Percentiles rank a stretch among this genome's conserved stretches.
phyloP scores from a whole-genome alignment of 176 grass and related monocot species.

The Hyparrhenia diplandra region DNA sequence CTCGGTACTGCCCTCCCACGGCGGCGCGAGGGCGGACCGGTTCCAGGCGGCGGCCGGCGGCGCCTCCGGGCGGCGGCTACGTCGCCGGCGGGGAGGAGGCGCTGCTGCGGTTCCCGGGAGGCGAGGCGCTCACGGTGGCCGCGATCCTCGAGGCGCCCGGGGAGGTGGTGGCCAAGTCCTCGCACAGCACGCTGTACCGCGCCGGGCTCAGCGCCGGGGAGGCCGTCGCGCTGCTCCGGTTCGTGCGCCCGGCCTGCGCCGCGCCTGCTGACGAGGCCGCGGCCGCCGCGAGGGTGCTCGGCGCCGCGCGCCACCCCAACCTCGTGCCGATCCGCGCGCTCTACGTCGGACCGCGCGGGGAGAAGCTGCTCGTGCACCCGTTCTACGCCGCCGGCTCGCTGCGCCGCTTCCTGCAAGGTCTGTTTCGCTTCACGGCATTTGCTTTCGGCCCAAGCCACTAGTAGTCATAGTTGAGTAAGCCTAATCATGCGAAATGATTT shows the following conservation, averaged over 20 bases:
- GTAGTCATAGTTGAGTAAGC: constrained; percentile 8
- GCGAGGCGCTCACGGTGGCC: constrained; percentile 68
- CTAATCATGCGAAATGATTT: constrained; percentile 26
- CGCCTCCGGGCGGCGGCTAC: constrained; percentile 9
- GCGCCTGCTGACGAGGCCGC: constrained; percentile 49
- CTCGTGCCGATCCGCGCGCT: constrained; percentile 77
- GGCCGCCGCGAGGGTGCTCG: constrained; percentile 46
- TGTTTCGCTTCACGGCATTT: background rate
- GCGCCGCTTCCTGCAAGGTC: constrained; percentile 61
- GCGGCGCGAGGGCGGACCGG: constrained; percentile 30
- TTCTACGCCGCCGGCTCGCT: constrained; percentile 87
- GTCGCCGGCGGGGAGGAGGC: constrained; percentile 44
- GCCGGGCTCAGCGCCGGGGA: constrained; percentile 50
- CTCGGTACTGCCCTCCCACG: constrained; percentile 34
- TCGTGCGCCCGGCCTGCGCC: constrained; percentile 64
- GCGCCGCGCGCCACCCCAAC: constrained; percentile 62
- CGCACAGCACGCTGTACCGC: constrained; percentile 81
- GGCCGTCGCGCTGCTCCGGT: constrained; percentile 64
- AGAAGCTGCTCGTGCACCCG: constrained; percentile 90
- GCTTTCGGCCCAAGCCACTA: constrained; percentile 32
- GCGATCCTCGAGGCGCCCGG: constrained; percentile 87
- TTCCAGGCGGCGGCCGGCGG: constrained; percentile 26
- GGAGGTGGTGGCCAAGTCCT: constrained; percentile 85
- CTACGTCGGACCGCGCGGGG: constrained; percentile 76
- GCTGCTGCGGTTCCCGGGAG: constrained; percentile 69